Evolutionary conservation across 192 early-diverging fungal genomes (phyloP).

Genomic region (Entophlyctis helioformis): DNA sequence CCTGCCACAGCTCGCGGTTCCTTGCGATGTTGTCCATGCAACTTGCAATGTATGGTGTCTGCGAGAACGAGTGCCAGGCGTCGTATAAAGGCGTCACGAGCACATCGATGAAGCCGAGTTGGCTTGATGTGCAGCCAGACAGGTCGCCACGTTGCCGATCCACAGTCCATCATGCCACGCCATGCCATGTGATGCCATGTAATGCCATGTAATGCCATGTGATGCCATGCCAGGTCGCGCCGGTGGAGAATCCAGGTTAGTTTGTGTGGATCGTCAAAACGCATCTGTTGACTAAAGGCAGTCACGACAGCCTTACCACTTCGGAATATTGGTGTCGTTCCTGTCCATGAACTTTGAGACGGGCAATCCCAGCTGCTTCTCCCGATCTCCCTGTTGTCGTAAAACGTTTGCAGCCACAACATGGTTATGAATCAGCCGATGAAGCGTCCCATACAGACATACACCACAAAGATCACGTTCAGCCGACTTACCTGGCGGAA

Average conservation of each 20-base stretch:
- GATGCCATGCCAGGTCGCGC: no score
- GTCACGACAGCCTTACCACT: constrained; percentile 24
- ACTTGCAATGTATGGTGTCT: constrained; percentile 22
- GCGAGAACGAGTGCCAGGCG: constrained; percentile 30
- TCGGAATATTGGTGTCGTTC: constrained; percentile 40
- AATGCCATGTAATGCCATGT: no score
- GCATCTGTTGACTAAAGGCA: constrained; percentile 1
- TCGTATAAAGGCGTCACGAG: constrained; percentile 40
- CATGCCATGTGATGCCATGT: no score
- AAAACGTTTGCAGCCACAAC: no score
- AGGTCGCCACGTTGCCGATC: not conserved
- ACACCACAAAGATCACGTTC: not conserved
- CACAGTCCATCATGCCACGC: not conserved
- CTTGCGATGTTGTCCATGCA: constrained; percentile 32
- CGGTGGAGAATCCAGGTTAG: no score
- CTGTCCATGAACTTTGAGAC: constrained; percentile 53
- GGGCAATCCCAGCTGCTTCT: constrained; percentile 32
- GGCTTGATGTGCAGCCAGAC: constrained; percentile 12
- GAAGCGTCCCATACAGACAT: no score
- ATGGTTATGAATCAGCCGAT: no score
- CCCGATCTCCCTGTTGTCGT: constrained; percentile 38
- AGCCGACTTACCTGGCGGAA: constrained; percentile 29
- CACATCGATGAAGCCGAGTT: constrained; percentile 49
- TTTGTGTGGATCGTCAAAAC: not conserved
- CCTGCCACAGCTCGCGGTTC: constrained; percentile 40